Evolutionary conservation across 148 eudicot species (phyloP).

Genomic region (Camellia granthamiana): DNA sequence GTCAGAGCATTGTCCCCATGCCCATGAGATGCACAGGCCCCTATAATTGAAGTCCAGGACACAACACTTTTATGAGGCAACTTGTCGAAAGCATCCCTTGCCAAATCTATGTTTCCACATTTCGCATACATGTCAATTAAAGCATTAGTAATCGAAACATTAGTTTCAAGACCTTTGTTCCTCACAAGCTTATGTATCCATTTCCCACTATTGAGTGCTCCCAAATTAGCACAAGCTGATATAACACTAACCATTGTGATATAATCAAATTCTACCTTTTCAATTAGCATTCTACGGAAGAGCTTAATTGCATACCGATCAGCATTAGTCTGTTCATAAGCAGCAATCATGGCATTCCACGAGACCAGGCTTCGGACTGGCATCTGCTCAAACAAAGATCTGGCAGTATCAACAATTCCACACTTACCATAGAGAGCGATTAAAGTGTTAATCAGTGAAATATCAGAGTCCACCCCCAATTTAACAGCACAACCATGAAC

Average conservation of each 20-base stretch:
- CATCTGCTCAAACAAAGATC: slow-evolving; percentile 24
- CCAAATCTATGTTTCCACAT: slow-evolving; percentile 23
- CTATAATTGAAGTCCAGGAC: slow-evolving; percentile 29
- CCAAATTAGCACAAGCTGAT: slow-evolving; percentile 26
- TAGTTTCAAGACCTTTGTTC: slow-evolving; percentile 25
- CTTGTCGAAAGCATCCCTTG: slow-evolving; percentile 18
- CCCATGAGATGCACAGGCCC: slow-evolving; percentile 37
- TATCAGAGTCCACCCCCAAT: slow-evolving; percentile 10
- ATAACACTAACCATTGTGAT: slow-evolving; percentile 28
- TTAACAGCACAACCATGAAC: slow-evolving; percentile 17
- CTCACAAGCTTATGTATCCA: slow-evolving; percentile 26
- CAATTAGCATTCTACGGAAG: slow-evolving; percentile 17
- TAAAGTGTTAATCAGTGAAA: slow-evolving; percentile 13
- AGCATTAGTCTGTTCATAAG: slow-evolving; percentile 24
- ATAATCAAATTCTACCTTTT: slow-evolving; percentile 16
- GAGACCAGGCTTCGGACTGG: slow-evolving; percentile 24
- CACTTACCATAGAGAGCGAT: slow-evolving; percentile 21
- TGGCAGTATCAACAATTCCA: slow-evolving; percentile 19
- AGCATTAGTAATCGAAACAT: slow-evolving; percentile 25
- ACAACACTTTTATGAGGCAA: slow-evolving; percentile 24
- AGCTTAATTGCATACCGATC: slow-evolving; percentile 17
- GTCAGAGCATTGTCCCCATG: slow-evolving; percentile 21
- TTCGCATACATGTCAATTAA: slow-evolving; percentile 27
- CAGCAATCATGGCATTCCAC: slow-evolving; percentile 35
- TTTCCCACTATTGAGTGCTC: slow-evolving; percentile 23